Evolutionary conservation across 2,329 filamentous ascomycete genomes (phyloP).

Genomic region (Tympanopsis confertula): DNA sequence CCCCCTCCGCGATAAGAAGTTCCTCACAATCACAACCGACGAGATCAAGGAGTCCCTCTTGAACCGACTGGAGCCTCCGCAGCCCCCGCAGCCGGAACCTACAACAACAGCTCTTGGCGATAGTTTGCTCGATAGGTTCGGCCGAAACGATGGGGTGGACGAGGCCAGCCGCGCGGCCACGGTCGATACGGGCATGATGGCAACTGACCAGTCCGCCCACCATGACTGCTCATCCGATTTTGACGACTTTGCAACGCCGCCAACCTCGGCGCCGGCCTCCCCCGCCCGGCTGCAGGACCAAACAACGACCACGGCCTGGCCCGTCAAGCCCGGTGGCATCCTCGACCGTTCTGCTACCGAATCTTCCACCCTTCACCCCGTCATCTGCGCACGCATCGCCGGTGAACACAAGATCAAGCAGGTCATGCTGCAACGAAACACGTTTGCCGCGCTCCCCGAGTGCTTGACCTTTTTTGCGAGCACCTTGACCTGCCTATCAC

Average conservation of each 20-base stretch:
- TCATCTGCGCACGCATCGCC: slow-evolving; percentile 42
- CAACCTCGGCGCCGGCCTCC: slow-evolving; percentile 38
- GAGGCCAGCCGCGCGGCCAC: neutral
- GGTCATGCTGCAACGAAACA: slow-evolving; percentile 67
- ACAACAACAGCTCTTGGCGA: slow-evolving; percentile 7
- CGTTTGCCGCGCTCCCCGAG: slow-evolving; percentile 57
- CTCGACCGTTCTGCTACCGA: slow-evolving; percentile 61
- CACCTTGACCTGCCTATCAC: slow-evolving; percentile 58
- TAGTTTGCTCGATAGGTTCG: slow-evolving; percentile 18
- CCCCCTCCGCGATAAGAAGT: slow-evolving; percentile 78
- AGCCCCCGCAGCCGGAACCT: slow-evolving; percentile 1
- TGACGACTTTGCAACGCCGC: slow-evolving; percentile 45
- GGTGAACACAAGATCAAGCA: slow-evolving; percentile 37
- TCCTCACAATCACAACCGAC: slow-evolving; percentile 66
- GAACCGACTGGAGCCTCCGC: slow-evolving; percentile 46
- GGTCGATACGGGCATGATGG: neutral
- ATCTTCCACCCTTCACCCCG: slow-evolving; percentile 45
- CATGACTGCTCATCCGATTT: slow-evolving; percentile 36
- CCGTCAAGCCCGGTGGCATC: slow-evolving; percentile 45
- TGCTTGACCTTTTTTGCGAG: slow-evolving; percentile 61
- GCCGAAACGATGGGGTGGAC: slow-evolving; percentile 5
- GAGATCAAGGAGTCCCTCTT: slow-evolving; percentile 68
- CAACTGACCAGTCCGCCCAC: slow-evolving; percentile 14
- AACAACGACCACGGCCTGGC: slow-evolving; percentile 35
- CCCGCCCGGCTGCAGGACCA: slow-evolving; percentile 34